Conservation (phyloP, 768 basidiomycete genomes). For the Kwoniella bestiolae region DNA sequence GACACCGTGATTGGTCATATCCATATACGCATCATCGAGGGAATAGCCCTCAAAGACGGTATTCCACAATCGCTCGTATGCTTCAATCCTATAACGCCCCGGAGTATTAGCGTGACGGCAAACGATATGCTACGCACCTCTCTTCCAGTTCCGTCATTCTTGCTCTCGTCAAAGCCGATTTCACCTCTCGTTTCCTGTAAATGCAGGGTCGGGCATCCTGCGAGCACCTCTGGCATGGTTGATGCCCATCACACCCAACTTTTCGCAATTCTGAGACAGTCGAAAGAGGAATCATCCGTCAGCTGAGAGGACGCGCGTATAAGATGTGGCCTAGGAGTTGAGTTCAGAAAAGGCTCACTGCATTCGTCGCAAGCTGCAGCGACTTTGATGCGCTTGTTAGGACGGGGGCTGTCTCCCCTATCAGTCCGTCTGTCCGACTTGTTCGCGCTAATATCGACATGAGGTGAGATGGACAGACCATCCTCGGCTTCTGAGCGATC, state of each 20-base stretch:
- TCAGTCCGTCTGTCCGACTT: too few species aligned
- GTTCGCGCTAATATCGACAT: too few species aligned
- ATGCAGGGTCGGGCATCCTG: constrained; percentile 12
- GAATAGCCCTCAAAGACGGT: constrained; percentile 4
- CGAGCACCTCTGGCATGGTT: constrained; percentile 16
- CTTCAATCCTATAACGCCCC: background rate
- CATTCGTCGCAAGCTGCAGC: constrained; percentile 14
- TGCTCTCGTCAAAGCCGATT: constrained; percentile 21
- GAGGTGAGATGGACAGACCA: too few species aligned
- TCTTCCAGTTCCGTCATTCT: constrained; percentile 33
- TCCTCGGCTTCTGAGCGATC: too few species aligned
- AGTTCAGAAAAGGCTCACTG: constrained; percentile 2
- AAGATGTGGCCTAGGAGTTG: background rate
- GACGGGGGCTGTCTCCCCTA: too few species aligned
- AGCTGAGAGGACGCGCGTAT: too few species aligned
- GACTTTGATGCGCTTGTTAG: background rate
- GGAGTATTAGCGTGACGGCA: background rate
- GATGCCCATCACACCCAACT: constrained; percentile 9
- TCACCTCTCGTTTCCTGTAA: background rate
- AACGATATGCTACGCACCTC: background rate
- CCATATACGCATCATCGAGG: background rate
- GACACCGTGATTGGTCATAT: background rate
- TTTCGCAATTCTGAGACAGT: constrained; percentile 4
- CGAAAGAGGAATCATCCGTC: background rate
- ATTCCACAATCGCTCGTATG: constrained; percentile 19